Percentiles rank a stretch among this genome's conserved stretches.
These are phyloP conservation scores for Ganoderma lingzhi DNA, from an alignment of 1,284 basidiomycete species.

Conservation along the genomic window DNA sequence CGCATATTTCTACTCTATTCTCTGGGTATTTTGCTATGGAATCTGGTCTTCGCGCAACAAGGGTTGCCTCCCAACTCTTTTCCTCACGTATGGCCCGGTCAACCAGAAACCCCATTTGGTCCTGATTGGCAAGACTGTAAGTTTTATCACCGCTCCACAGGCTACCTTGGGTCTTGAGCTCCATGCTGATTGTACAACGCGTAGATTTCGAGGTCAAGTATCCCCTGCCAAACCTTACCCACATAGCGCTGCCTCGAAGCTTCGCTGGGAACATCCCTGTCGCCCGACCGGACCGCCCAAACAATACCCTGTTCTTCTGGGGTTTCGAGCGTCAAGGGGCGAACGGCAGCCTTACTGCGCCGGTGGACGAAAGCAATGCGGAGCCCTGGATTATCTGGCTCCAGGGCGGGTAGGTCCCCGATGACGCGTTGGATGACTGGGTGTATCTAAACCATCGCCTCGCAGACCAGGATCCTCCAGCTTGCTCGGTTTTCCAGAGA, in stretches of 20 bases:
- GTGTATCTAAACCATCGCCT: background rate
- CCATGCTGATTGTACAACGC: background rate
- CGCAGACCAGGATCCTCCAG: conserved; percentile 75
- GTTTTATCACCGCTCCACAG: conserved; percentile 11
- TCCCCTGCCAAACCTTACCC: conserved; percentile 65
- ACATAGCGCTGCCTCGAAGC: conserved; percentile 57
- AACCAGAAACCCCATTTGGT: conserved; percentile 36
- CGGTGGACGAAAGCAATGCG: conserved; percentile 47
- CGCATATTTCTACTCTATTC: background rate
- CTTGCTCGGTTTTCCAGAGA: conserved; percentile 67
- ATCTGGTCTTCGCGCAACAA: background rate
- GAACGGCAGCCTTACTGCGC: conserved; percentile 56
- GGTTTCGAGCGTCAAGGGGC: conserved; percentile 60
- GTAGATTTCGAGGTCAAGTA: conserved; percentile 37
- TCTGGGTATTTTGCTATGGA: background rate
- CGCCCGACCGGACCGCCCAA: conserved; percentile 65
- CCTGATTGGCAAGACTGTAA: conserved; percentile 43
- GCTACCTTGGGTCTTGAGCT: background rate
- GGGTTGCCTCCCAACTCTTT: conserved; percentile 26
- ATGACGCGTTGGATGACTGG: background rate
- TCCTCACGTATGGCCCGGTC: conserved; percentile 35
- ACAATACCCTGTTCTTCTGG: conserved; percentile 78
- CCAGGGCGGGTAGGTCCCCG: conserved; percentile 65
- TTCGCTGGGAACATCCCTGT: conserved; percentile 77
- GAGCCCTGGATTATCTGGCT: conserved; percentile 79